phyloP scores from a whole-genome alignment of 2,329 filamentous ascomycete genomes.

The Pseudogymnoascus destructans region DNA sequence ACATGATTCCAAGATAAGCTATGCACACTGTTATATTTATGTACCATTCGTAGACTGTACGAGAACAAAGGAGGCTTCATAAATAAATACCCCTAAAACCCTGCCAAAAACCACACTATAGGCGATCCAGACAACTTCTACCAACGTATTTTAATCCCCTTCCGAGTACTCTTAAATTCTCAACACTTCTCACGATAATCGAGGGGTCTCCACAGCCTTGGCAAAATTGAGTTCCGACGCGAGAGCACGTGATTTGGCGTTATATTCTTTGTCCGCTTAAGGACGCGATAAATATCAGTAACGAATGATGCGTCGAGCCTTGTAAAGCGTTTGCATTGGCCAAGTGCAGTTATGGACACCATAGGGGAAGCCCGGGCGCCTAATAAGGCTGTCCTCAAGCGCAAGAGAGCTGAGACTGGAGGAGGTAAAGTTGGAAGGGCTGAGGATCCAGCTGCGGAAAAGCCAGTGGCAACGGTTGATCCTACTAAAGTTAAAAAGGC shows the following conservation, averaged over 20 bases:
- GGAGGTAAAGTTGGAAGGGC: constrained; percentile 13
- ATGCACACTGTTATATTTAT: background rate
- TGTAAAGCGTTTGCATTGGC: background rate
- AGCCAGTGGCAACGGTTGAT: constrained; percentile 27
- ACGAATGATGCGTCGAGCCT: background rate
- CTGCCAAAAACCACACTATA: background rate
- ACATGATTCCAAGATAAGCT: background rate
- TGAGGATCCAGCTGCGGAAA: constrained; percentile 6
- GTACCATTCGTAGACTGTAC: background rate
- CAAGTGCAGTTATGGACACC: background rate
- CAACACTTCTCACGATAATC: background rate
- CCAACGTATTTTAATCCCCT: background rate
- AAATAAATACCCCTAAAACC: background rate
- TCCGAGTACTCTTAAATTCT: background rate
- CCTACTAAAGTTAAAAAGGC: constrained; percentile 46
- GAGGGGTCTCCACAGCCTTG: background rate
- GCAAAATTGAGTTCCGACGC: background rate
- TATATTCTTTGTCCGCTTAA: background rate
- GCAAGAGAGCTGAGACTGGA: constrained; percentile 27
- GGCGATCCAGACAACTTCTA: background rate
- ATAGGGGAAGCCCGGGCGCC: background rate
- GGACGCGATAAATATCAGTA: background rate
- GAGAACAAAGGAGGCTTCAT: background rate
- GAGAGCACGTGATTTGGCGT: constrained; percentile 2
- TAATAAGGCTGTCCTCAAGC: constrained; percentile 22